phyloP scores from a whole-genome alignment of 371 early-diverging fungal genomes.

The Mortierella sp. region DNA sequence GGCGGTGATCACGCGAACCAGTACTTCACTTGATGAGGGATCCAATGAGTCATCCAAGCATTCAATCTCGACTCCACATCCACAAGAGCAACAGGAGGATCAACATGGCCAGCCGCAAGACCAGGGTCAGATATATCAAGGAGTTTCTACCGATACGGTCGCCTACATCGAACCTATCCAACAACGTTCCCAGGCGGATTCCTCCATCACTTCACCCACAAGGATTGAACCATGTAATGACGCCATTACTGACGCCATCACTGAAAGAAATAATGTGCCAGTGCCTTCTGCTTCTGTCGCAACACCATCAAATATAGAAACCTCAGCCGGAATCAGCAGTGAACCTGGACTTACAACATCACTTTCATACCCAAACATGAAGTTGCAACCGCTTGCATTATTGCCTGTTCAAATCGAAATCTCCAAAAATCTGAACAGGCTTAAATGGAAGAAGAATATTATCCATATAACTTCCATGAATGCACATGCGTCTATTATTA shows the following conservation, averaged over 20 bases:
- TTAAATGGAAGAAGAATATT: constrained; percentile 41
- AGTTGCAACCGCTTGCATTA: constrained; percentile 22
- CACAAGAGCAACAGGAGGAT: background rate
- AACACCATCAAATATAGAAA: background rate
- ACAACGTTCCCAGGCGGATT: constrained; percentile 19
- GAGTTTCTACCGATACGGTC: background rate
- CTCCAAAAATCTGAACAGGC: constrained; percentile 33
- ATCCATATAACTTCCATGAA: constrained; percentile 38
- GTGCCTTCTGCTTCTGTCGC: background rate
- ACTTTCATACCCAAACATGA: constrained; percentile 33
- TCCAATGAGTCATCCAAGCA: background rate
- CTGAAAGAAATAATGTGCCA: background rate
- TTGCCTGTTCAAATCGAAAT: constrained; percentile 37
- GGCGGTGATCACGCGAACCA: constrained; percentile 1
- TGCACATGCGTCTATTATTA: constrained; percentile 48
- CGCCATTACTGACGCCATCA: background rate
- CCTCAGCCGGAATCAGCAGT: too few species aligned
- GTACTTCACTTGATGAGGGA: background rate
- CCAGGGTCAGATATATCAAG: too few species aligned
- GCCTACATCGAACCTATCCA: background rate
- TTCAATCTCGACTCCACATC: background rate
- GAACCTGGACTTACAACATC: constrained; percentile 4
- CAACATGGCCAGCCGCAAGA: background rate
- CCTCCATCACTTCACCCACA: constrained; percentile 12
- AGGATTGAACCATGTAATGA: background rate